Base-by-base conservation (phyloP, 441 rosid genomes). In the Euphorbia celastroides region DNA sequence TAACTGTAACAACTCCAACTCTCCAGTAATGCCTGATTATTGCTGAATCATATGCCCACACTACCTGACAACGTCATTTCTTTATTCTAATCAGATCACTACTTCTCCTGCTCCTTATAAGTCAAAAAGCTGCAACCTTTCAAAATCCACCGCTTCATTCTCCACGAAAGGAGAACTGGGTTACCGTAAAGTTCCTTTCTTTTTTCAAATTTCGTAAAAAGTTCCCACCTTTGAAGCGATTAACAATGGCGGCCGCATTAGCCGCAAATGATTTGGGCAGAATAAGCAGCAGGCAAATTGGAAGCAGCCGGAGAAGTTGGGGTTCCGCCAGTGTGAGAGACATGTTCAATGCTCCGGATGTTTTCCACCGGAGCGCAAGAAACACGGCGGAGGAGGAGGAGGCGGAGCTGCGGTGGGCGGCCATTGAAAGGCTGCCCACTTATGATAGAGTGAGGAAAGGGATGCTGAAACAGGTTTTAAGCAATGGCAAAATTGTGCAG, bases 371-470 rank as follows among this genome's bases (percentile, higher is more conserved):
- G 67, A 74, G 76, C 44, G 17, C 61, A 6, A 26, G 74, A 51
- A 62, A 62, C 51, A 46, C 23, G 59, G 66, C 20, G 34, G 16
- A 19, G 2, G 65, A 70, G 27, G 79, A 66, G n/a, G 79, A 78
- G 74, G 78, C 73, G 70, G 78, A 75, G 72, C 66, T 78, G 58
- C 51, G 72, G 63, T 75, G 80, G 79, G 76, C 76, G 10, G 81
- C 81, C 48, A 70, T 80, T 20, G 81, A 80, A 69, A 71, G 78
- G 74, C 38, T 80, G 55, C 81, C 80, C 27, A 78, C 81, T 34
- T 73, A 63, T 71, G 79, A 73, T 58, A 67, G 84, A 51, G 6
- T 78, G 76, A 71, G 76, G 62, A 75, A 64, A 64, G 82, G 81
- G 50, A 28, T 76, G 13, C 32, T 75, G 54, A 68, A 61, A 11